Base-by-base conservation (phyloP, 805 yeast species). In the Candida pseudoglaebosa region DNA sequence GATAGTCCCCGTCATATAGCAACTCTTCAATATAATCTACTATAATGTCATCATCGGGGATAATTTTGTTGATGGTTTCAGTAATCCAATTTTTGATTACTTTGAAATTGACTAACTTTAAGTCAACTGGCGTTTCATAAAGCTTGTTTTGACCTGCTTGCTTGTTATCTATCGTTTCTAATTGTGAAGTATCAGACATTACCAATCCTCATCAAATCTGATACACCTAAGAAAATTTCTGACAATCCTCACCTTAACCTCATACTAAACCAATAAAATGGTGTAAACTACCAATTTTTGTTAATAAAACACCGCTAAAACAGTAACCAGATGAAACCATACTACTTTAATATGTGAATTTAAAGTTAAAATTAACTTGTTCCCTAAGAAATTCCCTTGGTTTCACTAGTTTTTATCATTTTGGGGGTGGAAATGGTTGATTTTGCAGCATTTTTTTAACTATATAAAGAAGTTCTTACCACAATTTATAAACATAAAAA, bases 21-120 rank as follows among this genome's bases (percentile, higher is more conserved):
- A 76, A 51, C 48, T 77, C 78, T 35, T 55, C 53, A 3, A 71
- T 51, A 39, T 71, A 75, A 28, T 70, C 78, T 2, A 62, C 56
- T 4, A 71, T 61, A 3, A 76, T 67, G 17, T 76, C 82, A 45
- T 77, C 82, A 33, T 72, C 78, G 0, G 77, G 77, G 9, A 74
- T 50, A 8, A 61, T 52, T 32, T 59, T 50, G 12, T 60, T 52
- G 21, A 75, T 40, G 35, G 54, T 47, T 3, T 50, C 47, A 2
- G 43, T 47, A 14, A 75, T 58, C 76, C 79, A 76, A 12, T 45
- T 44, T 35, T 60, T 54, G 3, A 75, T 56, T n/a, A 70, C 59
- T 0, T 41, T 46, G 33, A 59, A 44, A 44, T 73, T 63, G 21
- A 76, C 67, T 44, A 64, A 68, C 12, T 53, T 24, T 29, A 65